Base-by-base conservation (phyloP, 2,329 filamentous ascomycete species). In the Fusarium sororula region DNA sequence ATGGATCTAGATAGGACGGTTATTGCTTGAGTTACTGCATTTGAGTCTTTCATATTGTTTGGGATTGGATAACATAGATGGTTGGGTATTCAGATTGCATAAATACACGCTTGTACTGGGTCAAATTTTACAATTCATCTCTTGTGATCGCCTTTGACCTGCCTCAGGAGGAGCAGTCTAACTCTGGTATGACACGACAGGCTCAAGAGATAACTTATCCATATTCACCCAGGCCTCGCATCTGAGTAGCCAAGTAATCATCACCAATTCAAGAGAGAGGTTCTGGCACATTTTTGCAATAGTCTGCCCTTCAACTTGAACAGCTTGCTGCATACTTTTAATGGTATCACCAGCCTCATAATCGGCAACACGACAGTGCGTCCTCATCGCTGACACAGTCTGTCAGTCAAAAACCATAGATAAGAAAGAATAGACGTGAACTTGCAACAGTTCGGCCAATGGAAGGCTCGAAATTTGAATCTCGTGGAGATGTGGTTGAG, bases 81-180 rank as follows among this genome's bases (percentile, higher is more conserved):
- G 15, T 7, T 42, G 4, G 11, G 26, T n/a, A 6, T 14, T n/a
- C 7, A 11, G 11, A 41, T 42, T 42, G 15, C 26, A 14, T 28
- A 30, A n/a, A 42, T 41, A 55, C 10, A 30, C 20, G 14, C 15
- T 28, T 55, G 8, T 13, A 4, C 24, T 0, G 7, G 24, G 44
- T 0, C 7, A 14, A 28, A 13, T 0, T 13, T 6, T 28, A 12
- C 24, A 0, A 3, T 45, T 28, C 1, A 20, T 45, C 7, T 45
- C 24, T 45, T 28, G 24, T 28, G 7, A 9, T 45, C 11, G 17
- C 26, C 24, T 20, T 45, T 45, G 11, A 1, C 24, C 17, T 28
- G 24, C 11, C 24, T 9, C 4, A 13, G 11, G 24, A 13, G 42
- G 17, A 28, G 11, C 24, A 20, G 17, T 5, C 17, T 17, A 6